Conservation (phyloP, 2,329 filamentous ascomycete species). For the Exophiala sp. region DNA sequence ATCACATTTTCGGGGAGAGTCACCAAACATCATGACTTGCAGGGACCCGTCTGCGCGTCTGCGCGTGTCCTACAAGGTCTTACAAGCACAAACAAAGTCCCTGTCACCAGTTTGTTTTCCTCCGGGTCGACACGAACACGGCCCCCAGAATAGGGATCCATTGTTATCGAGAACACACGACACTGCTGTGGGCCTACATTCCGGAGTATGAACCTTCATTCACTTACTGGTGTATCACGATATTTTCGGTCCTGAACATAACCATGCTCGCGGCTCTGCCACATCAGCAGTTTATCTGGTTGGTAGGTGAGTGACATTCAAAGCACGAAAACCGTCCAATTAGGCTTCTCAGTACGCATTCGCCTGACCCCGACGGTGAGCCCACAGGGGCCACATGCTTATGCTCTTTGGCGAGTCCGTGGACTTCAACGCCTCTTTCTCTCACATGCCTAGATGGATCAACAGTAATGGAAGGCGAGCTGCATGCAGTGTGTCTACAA, state of each 20-base stretch:
- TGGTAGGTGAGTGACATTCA: neutral
- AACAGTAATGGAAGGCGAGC: conserved; percentile 5
- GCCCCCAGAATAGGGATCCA: conserved; percentile 11
- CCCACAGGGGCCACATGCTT: conserved; percentile 13
- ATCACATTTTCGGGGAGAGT: neutral
- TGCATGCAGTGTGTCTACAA: conserved; percentile 7
- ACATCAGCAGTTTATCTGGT: no score
- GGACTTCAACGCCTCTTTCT: neutral
- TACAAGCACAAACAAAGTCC: conserved; percentile 1
- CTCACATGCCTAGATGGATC: conserved; percentile 16
- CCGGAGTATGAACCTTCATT: no score
- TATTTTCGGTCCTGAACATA: no score
- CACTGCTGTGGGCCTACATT: no score
- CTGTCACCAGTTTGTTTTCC: neutral
- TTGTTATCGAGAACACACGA: neutral
- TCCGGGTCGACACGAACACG: neutral
- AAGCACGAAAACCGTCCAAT: neutral
- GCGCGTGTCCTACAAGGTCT: neutral
- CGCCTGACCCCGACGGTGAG: conserved; percentile 6
- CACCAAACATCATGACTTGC: neutral
- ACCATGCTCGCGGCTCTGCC: no score
- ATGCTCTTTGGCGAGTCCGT: neutral
- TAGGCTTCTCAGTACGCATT: neutral
- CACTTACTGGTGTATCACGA: no score
- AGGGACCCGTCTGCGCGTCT: conserved; percentile 5